Evolutionary conservation across 192 early-diverging fungal genomes (phyloP).

Genomic region (Allomyces macrogynus): DNA sequence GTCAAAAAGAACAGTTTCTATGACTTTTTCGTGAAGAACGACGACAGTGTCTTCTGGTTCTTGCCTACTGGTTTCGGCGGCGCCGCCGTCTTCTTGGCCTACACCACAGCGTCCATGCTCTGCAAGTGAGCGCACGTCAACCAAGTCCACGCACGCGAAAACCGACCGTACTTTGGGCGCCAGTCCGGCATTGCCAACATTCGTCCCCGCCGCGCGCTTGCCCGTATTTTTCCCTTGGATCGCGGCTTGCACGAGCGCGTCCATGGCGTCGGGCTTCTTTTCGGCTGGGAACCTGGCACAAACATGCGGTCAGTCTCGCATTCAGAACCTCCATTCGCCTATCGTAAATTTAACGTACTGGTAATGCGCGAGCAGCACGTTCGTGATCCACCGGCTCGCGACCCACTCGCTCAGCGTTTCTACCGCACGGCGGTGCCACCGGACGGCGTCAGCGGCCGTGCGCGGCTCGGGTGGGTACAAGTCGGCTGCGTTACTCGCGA

Average conservation of each 20-base stretch:
- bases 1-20: too few species aligned
- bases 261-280: not conserved
- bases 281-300: not conserved
- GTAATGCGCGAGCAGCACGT: not conserved
- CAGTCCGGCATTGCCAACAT: not conserved
- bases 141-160: too few species aligned
- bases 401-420: not conserved
- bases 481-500: not conserved
- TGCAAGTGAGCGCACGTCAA: too few species aligned
- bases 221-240: not conserved
- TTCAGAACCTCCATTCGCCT: not conserved
- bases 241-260: not conserved
- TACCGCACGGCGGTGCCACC: not conserved
- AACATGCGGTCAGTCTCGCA: not conserved
- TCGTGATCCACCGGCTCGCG: not conserved
- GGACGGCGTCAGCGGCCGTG: not conserved
- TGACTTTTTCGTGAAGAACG: too few species aligned
- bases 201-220: not conserved
- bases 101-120: too few species aligned
- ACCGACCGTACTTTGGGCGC: not conserved
- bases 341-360: not conserved
- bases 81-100: too few species aligned
- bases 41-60: too few species aligned
- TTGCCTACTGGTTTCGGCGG: too few species aligned
- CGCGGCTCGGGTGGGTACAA: not conserved